Conservation (phyloP, 2,329 filamentous ascomycete genomes). For the Fusarium lyarnte region DNA sequence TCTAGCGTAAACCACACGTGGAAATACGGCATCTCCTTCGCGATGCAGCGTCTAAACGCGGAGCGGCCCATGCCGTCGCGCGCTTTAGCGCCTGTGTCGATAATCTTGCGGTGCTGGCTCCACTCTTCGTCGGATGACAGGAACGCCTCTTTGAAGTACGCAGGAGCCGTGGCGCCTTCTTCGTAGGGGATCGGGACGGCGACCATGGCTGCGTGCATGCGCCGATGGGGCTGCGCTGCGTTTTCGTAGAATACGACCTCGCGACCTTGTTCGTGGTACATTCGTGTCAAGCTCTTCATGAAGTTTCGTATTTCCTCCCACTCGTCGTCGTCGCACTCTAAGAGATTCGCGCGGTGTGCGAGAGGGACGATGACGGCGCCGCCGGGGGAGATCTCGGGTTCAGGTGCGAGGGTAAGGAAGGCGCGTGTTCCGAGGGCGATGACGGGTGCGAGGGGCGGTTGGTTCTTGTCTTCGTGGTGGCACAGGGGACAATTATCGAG, state of each 20-base stretch:
- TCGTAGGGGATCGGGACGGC: constrained; percentile 90
- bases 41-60: constrained; percentile 84
- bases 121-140: constrained; percentile 89
- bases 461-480: constrained; percentile 82
- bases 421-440: constrained; percentile 86
- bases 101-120: constrained; percentile 94
- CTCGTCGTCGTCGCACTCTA: constrained; percentile 99
- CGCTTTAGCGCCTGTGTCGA: constrained; percentile 79
- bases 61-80: constrained; percentile 74
- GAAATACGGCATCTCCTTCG: constrained; percentile 98
- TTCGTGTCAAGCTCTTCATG: constrained; percentile 93
- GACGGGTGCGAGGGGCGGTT: constrained; percentile 83
- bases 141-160: constrained; percentile 96
- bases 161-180: constrained; percentile 89
- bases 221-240: constrained; percentile 80
- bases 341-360: constrained; percentile 84
- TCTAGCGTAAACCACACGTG: constrained; percentile 96
- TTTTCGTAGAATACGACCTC: constrained; percentile 99
- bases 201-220: constrained; percentile 84
- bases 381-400: constrained; percentile 85
- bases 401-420: constrained; percentile 87
- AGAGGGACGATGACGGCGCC: constrained; percentile 90
- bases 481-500: constrained; percentile 91
- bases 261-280: constrained; percentile 93
- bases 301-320: constrained; percentile 99